phyloP scores from a whole-genome alignment of 495 filamentous ascomycete species.

The Elasticomyces elasticus region DNA sequence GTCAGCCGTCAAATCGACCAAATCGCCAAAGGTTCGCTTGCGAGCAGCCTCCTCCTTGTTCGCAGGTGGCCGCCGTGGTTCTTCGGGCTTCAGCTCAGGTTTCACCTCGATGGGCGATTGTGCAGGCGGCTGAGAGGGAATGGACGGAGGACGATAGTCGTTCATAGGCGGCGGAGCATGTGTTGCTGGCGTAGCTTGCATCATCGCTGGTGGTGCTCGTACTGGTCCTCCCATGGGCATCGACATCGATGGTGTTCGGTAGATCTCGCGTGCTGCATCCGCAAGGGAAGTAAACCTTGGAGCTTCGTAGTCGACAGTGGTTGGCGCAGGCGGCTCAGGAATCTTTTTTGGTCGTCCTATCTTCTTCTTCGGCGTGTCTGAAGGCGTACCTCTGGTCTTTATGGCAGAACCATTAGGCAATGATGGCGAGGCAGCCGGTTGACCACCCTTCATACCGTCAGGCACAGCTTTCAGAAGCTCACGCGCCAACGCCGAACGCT shows the following conservation, averaged over 20 bases:
- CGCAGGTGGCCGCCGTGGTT: constrained; percentile 18
- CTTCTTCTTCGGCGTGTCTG: constrained; percentile 1
- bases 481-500: constrained; percentile 39
- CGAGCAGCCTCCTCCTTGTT: constrained; percentile 36
- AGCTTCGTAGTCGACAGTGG: constrained; percentile 8
- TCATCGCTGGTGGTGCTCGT: not conserved
- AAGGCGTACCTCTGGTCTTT: not conserved
- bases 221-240: constrained; percentile 1
- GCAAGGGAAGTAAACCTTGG: constrained; percentile 8
- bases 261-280: constrained; percentile 9
- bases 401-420: not conserved
- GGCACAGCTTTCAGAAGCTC: constrained; percentile 37
- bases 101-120: constrained; percentile 7
- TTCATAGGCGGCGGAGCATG: not conserved
- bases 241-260: not conserved
- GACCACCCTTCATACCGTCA: constrained; percentile 20
- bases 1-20: constrained; percentile 39
- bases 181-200: not conserved
- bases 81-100: constrained; percentile 15
- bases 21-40: constrained; percentile 40
- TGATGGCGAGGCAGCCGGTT: not conserved
- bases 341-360: not conserved
- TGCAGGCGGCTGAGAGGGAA: not conserved
- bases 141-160: not conserved
- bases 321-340: not conserved